Percentiles rank a stretch among this genome's conserved stretches.
These are phyloP conservation scores for Penicillium lagena DNA, from an alignment of 495 filamentous ascomycete species.

Conservation along the genomic window DNA sequence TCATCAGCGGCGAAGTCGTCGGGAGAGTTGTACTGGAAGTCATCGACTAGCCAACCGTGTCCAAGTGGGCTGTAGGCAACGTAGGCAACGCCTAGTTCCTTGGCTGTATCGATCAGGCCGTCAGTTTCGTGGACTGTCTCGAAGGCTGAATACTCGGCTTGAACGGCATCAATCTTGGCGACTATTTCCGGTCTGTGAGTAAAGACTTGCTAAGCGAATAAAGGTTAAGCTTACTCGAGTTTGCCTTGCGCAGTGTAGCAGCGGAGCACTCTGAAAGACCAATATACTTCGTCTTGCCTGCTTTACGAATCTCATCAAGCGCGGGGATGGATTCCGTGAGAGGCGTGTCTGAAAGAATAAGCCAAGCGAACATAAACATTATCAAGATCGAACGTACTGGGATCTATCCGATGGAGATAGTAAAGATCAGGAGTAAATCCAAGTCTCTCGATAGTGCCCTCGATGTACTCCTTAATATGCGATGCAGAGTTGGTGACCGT, in stretches of 20 bases:
- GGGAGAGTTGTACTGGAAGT: slow-evolving; percentile 35
- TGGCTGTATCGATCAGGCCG: slow-evolving; percentile 30
- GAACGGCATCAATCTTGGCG: slow-evolving; percentile 44
- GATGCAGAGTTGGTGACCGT: slow-evolving; percentile 39
- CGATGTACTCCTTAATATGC: slow-evolving; percentile 46
- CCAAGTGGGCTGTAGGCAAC: slow-evolving; percentile 41
- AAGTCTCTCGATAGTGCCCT: slow-evolving; percentile 44
- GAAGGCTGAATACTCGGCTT: slow-evolving; percentile 46
- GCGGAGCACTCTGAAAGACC: slow-evolving; percentile 41
- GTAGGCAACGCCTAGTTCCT: slow-evolving; percentile 36
- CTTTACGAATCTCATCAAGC: slow-evolving; percentile 38
- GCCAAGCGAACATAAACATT: background rate
- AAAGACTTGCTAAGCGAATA: too few species aligned
- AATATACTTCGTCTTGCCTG: slow-evolving; percentile 43
- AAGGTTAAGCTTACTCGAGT: slow-evolving; percentile 24
- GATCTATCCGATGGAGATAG: slow-evolving; percentile 36
- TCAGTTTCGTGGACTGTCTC: slow-evolving; percentile 42
- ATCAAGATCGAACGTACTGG: slow-evolving; percentile 17
- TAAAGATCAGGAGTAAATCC: slow-evolving; percentile 43
- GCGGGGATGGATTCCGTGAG: slow-evolving; percentile 41
- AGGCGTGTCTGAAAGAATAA: slow-evolving; percentile 30
- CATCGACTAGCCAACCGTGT: slow-evolving; percentile 40
- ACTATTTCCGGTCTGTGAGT: slow-evolving; percentile 20
- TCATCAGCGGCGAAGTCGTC: slow-evolving; percentile 40
- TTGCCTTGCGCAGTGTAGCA: slow-evolving; percentile 36